These are phyloP conservation scores for Wallacemonas sp. DNA, from an alignment of 208 protist genomes.

Conservation along the genomic window DNA sequence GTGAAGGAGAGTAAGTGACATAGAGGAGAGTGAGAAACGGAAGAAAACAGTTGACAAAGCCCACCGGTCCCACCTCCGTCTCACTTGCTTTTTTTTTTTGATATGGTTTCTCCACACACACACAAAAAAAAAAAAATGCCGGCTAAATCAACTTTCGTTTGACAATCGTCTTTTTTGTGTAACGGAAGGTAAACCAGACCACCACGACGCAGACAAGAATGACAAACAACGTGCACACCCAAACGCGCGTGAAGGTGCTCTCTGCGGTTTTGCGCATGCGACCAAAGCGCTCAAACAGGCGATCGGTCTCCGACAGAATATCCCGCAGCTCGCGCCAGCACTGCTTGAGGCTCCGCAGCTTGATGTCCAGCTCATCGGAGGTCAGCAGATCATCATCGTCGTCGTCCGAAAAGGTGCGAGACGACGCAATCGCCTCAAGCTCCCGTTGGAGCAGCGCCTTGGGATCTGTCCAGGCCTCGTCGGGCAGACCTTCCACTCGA, in stretches of 20 bases:
- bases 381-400: constrained; percentile 26
- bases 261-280: constrained; percentile 52
- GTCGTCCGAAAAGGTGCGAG: background rate
- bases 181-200: constrained; percentile 44
- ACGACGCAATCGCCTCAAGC: background rate
- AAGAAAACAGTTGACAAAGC: too few relatives aligned
- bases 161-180: constrained; percentile 44
- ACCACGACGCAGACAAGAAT: constrained; percentile 19
- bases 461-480: constrained; percentile 5
- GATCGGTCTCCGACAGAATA: constrained; percentile 21
- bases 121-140: background rate
- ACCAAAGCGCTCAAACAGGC: constrained; percentile 24
- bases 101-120: background rate
- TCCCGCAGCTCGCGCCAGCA: constrained; percentile 26
- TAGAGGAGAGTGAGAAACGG: too few relatives aligned
- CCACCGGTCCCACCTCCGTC: too few relatives aligned
- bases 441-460: constrained; percentile 17
- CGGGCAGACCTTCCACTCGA: background rate
- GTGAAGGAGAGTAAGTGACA: too few relatives aligned
- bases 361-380: constrained; percentile 20
- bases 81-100: background rate
- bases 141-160: constrained; percentile 56
- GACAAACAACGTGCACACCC: constrained; percentile 29
- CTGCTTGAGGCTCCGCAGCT: constrained; percentile 23
- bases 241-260: constrained; percentile 61